Conservation (phyloP, 116 monocot species). For the Papilionanthe hybrid region DNA sequence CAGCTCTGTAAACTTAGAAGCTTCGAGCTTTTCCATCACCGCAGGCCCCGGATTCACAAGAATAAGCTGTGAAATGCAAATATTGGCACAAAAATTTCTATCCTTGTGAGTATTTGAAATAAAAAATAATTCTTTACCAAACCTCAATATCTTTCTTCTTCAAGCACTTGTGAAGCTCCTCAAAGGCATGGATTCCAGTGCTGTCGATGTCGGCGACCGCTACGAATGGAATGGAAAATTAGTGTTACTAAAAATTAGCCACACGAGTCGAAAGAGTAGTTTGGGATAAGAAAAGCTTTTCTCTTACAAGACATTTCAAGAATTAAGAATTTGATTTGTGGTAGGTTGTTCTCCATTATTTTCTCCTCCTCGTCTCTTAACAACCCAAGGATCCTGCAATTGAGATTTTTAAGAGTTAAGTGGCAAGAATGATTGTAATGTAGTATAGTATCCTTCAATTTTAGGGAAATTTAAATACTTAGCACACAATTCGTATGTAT, state of each 20-base stretch:
- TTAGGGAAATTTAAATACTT: too few species aligned
- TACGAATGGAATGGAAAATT: conserved; percentile 11
- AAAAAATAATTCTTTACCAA: not conserved
- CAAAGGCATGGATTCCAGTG: conserved; percentile 61
- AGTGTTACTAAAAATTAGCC: not conserved
- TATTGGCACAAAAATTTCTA: not conserved
- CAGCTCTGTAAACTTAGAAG: conserved; percentile 41
- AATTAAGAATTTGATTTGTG: conserved; percentile 44
- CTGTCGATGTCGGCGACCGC: conserved; percentile 74
- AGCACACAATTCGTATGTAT: too few species aligned
- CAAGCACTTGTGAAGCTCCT: conserved; percentile 61
- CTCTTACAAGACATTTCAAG: conserved; percentile 56
- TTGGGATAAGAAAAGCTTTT: not conserved
- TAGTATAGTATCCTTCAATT: too few species aligned
- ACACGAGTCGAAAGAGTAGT: too few species aligned
- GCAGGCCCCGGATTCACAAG: conserved; percentile 69
- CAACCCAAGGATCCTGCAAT: conserved; percentile 39
- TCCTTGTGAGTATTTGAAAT: not conserved
- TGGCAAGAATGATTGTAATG: not conserved
- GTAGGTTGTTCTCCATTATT: conserved; percentile 22
- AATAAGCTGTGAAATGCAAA: conserved; percentile 37
- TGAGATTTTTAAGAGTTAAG: not conserved
- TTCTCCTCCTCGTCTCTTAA: conserved; percentile 72
- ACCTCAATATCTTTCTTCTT: conserved; percentile 67
- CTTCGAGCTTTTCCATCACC: conserved; percentile 64